Evolutionary conservation across 257 asterid genomes (phyloP), one percentile per base, ranked within the genome.

Genomic region (Coffea canephora): DNA sequence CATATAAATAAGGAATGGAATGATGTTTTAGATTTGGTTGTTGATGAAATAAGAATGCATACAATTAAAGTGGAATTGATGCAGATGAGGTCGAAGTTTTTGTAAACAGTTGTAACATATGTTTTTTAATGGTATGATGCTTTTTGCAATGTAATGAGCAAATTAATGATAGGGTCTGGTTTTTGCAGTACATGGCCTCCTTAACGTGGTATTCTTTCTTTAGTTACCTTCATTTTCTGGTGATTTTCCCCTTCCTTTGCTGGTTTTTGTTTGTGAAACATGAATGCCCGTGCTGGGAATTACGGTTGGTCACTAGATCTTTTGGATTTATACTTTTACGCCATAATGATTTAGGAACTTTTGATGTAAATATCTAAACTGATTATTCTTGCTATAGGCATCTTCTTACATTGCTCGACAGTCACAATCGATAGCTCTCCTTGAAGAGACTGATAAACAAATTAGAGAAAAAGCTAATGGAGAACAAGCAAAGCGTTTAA

Each of bases 371-470:
- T 67, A 23, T 57, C 74, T 79, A 39, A 79, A 74, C 15, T 25
- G 13, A 15, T 46, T 71, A 39, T 61, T 79, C 55, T 55, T 74
- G 74, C 84, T 85, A 77, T 83, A 95, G 99, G 98, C 92, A 86
- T 95, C 99, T 36, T 88, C 89, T 64, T 90, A 93, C 87, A 86
- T 91, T 92, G 86, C 93, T 82, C 98, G 94, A 73, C 98, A 93
- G 84, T 88, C 98, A 5, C 93, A 90, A 75, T 90, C 91, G 18
- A 85, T 89, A 62, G 84, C 97, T 41, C 91, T 89, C 73, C 82
- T 93, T 89, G 99, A 95, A 83, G 99, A 95, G 84, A 87, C 97
- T 18, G 99, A 95, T 88, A 93, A 90, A 83, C 98, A 93, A 87
- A 81, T 95, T 66, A 90, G 91, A 85, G 99, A 91, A 69, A 85